These are phyloP conservation scores for Cercis canadensis DNA, from an alignment of 306 rosid genomes.

Conservation along the genomic window DNA sequence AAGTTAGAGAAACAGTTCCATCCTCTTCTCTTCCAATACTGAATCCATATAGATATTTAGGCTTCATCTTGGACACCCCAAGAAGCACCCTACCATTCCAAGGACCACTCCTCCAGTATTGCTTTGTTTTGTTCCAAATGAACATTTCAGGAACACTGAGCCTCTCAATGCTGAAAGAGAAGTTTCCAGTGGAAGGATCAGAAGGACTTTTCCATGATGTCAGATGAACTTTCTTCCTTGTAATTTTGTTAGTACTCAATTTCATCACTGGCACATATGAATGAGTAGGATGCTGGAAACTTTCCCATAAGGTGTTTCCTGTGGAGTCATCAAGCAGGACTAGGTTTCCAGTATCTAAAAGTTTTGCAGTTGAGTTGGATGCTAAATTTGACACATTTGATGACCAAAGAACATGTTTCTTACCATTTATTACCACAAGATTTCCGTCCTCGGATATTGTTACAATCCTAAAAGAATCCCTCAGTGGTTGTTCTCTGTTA, in stretches of 20 bases:
- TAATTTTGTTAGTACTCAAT: not conserved
- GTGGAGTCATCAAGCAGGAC: no score
- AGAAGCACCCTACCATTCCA: slow-evolving; percentile 38
- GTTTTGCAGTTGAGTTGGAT: no score
- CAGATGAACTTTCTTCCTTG: not conserved
- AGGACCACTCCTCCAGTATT: slow-evolving; percentile 37
- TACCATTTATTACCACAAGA: no score
- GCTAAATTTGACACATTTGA: no score
- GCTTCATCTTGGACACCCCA: slow-evolving; percentile 19
- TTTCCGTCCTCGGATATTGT: no score
- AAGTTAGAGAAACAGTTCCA: slow-evolving; percentile 3
- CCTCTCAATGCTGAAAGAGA: slow-evolving; percentile 10
- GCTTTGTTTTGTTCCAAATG: slow-evolving; percentile 19
- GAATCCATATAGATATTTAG: no score
- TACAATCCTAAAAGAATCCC: no score
- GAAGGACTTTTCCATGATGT: slow-evolving; percentile 44
- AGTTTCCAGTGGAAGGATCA: slow-evolving; percentile 41
- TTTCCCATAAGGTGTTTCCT: no score
- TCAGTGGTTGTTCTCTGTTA: slow-evolving; percentile 11
- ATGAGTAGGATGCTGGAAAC: no score
- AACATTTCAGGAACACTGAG: slow-evolving; percentile 24
- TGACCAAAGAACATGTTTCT: no score
- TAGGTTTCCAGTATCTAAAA: no score
- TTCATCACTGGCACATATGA: no score
- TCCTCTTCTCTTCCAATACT: not conserved